Base-by-base conservation (phyloP, 768 basidiomycete genomes). In the Tulasnella sp. region DNA sequence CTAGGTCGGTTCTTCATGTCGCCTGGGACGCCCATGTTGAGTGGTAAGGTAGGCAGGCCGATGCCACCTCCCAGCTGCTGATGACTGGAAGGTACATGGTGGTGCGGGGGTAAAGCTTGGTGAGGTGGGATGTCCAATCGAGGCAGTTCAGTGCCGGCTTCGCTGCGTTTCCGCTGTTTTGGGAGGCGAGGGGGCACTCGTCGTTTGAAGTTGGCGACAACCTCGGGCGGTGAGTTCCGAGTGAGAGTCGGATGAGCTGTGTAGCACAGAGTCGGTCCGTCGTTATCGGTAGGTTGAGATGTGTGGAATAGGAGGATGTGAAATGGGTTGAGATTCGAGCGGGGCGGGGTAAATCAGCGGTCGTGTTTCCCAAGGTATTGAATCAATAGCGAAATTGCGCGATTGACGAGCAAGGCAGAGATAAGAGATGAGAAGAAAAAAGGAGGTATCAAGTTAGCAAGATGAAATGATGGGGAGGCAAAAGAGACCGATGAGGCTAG, bases 181-280 rank as follows among this genome's bases (percentile, higher is more conserved):
- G 95, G 95, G 18, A 95, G 90, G 84, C 96, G 95, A 42, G 96
- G 96, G 24, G 96, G 96, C 6, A 98, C 96, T 83, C 96, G 94
- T 81, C 96, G 94, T 87, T 97, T 97, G 88, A 97, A 97, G 86
- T 95, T 95, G 79, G 96, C 93, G 77, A 97, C 94, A 77, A 96
- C 93, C 82, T 95, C 96, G 79, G 94, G 90, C 2, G 94, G 92
- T 0, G 96, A 98, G 85, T 95, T 93, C 79, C 96, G 92, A 86
- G 94, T 95, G 84, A 98, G 91, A 50, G 94, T 96, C 9, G 95
- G 95, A 83, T 98, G 96, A 7, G 96, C 96, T 96, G 85, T 82
- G 77, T 20, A 77, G 72, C 5, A 31, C n/a, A n/a, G n/a, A n/a
- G n/a, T n/a, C n/a, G 37, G 37, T 37, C 37, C 37, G n/a, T 69